Evolutionary conservation across 2,329 filamentous ascomycete species (phyloP).

Genomic region (Aspergillus sp.): DNA sequence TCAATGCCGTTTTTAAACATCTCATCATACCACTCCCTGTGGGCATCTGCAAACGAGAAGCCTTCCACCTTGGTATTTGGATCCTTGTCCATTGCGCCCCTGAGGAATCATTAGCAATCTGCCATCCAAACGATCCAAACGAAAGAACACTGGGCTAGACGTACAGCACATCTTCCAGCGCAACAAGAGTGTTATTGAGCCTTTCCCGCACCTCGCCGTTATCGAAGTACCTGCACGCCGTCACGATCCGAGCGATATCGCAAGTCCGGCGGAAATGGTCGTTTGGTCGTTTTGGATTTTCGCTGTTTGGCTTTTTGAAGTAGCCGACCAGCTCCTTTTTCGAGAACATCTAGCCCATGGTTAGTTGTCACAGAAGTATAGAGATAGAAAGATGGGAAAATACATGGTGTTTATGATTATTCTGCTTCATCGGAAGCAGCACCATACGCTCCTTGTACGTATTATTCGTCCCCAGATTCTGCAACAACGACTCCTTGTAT

Average conservation of each 20-base stretch:
- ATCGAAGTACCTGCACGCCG: conserved; percentile 5
- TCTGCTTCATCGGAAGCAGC: conserved; percentile 1
- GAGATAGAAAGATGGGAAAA: too few relatives aligned
- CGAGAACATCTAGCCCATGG: background rate
- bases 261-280: background rate
- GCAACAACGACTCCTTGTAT: conserved; percentile 3
- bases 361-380: too few relatives aligned
- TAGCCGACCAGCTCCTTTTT: background rate
- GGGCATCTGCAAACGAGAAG: too few relatives aligned
- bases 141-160: too few relatives aligned
- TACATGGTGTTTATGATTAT: background rate
- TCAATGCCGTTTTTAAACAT: too few relatives aligned
- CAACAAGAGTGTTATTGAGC: background rate
- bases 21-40: too few relatives aligned
- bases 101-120: background rate
- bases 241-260: conserved; percentile 1
- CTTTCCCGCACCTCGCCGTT: background rate
- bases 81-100: too few relatives aligned
- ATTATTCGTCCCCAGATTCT: conserved; percentile 4
- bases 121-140: too few relatives aligned
- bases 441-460: background rate
- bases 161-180: background rate
- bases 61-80: too few relatives aligned
- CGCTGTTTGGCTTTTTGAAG: background rate
- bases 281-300: background rate